Base-by-base conservation (phyloP, 176 grass and related monocot genomes). In the Melocanna baccifera region DNA sequence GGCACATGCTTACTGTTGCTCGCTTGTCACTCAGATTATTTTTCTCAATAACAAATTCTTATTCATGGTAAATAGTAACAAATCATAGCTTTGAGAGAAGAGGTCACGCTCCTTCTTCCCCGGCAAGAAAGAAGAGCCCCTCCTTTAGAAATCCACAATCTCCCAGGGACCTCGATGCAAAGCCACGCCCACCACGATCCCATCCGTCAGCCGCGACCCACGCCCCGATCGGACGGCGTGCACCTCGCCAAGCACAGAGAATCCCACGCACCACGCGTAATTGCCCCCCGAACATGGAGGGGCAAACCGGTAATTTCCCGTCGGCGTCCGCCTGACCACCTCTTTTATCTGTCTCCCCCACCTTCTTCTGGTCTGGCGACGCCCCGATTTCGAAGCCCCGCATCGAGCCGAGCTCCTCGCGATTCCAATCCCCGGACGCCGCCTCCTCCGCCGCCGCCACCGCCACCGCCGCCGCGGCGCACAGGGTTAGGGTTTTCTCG, bases 391-490 rank as follows among this genome's bases (percentile, higher is more conserved):
- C 88, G 71, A 68, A 79, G 84, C 75, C 77, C 80, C 80, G 40
- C 22, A 23, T 47, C 69, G 69, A 83, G 36, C 71, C 84, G 84
- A 90, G 30, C 69, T 73, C 71, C 71, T 71, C 81, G 84, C 87
- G 92, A 79, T 86, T 88, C 86, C 80, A 71, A 83, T 85, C 85
- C 50, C 25, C 59, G 67, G 74, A 87, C 84, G 74, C 39, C 84
- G 32, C 77, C 82, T 56, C 51, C 58, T 42, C 61, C 37, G 62
- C 87, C 70, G 77, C 85, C 86, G 32, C 84, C 67, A 39, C 53
- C 22, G n/a, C n/a, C n/a, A n/a, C 61, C 37, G 62, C 87, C 70
- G 77, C 85, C 86, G 32, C 84, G 59, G 11, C 29, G 69, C 67
- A 29, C 87, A 86, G 58, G 81, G 87, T 92, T 88, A 91, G 84